Conservation (phyloP, 2,329 filamentous ascomycete genomes). For the Lasiodiplodia theobromae region DNA sequence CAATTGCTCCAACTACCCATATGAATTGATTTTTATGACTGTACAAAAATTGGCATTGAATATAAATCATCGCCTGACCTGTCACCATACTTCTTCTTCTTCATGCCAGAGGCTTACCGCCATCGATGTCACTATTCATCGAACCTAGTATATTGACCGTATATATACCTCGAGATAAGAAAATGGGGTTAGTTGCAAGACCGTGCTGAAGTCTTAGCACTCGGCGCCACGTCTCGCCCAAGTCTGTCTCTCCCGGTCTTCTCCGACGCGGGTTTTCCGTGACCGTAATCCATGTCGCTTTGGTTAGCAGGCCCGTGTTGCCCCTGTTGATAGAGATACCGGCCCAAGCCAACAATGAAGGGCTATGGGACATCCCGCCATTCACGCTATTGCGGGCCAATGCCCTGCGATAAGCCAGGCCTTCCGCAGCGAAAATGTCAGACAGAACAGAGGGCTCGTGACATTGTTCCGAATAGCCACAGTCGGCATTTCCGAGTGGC, state of each 20-base stretch:
- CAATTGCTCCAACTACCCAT: too few species aligned
- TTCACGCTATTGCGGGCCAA: background rate
- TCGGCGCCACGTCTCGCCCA: background rate
- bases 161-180: background rate
- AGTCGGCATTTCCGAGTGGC: background rate
- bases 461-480: background rate
- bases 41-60: too few species aligned
- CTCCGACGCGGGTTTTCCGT: background rate
- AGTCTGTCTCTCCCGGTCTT: background rate
- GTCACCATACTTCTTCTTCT: too few species aligned
- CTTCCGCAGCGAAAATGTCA: background rate
- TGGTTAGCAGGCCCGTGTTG: background rate
- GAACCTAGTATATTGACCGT: background rate
- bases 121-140: background rate
- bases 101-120: background rate
- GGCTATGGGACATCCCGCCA: background rate
- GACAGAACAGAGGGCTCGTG: background rate
- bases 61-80: too few species aligned
- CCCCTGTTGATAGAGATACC: background rate
- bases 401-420: background rate
- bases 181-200: slow-evolving; percentile 9
- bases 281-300: background rate
- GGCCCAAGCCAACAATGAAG: background rate
- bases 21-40: too few species aligned
- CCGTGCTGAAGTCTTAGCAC: background rate